Percentiles rank a stretch among this genome's conserved stretches.
Conservation (phyloP, 345 rosid genomes). For the Eutrema yunnanense region DNA sequence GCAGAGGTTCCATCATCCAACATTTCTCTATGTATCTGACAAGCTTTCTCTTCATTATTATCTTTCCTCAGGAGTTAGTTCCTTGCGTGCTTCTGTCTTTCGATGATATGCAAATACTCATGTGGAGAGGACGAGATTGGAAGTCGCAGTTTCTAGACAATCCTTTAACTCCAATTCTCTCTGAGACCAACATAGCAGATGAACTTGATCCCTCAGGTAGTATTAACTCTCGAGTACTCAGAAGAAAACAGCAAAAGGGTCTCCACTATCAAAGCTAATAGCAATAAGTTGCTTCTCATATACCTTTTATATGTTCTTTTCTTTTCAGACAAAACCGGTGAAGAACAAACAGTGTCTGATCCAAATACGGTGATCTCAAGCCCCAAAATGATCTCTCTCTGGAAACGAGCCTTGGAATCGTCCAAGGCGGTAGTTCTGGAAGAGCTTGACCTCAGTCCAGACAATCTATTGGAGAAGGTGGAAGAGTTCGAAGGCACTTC, state of each 20-base stretch:
- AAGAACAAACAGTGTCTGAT: constrained; percentile 15
- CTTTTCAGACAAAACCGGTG: constrained; percentile 9
- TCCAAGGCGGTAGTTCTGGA: constrained; percentile 63
- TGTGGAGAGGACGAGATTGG: constrained; percentile 93
- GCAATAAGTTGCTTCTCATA: not conserved
- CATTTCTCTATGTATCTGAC: not conserved
- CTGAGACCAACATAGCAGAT: constrained; percentile 21
- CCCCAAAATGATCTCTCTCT: constrained; percentile 73
- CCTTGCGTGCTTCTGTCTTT: constrained; percentile 89
- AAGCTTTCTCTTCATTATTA: not conserved
- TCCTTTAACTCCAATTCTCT: constrained; percentile 33
- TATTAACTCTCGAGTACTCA: not conserved
- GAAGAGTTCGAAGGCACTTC: constrained; percentile 67
- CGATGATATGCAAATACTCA: constrained; percentile 81
- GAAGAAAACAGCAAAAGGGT: not conserved
- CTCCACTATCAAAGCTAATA: not conserved
- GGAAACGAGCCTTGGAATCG: constrained; percentile 65
- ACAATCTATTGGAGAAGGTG: constrained; percentile 60
- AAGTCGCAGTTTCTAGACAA: constrained; percentile 50
- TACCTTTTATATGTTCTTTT: not conserved
- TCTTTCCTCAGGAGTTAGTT: constrained; percentile 58
- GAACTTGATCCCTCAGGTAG: constrained; percentile 36
- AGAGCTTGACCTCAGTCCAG: constrained; percentile 51
- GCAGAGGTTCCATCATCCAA: not conserved
- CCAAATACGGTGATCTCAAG: constrained; percentile 40